Conservation (phyloP, 345 rosid species). For the Physaria fendleri region DNA sequence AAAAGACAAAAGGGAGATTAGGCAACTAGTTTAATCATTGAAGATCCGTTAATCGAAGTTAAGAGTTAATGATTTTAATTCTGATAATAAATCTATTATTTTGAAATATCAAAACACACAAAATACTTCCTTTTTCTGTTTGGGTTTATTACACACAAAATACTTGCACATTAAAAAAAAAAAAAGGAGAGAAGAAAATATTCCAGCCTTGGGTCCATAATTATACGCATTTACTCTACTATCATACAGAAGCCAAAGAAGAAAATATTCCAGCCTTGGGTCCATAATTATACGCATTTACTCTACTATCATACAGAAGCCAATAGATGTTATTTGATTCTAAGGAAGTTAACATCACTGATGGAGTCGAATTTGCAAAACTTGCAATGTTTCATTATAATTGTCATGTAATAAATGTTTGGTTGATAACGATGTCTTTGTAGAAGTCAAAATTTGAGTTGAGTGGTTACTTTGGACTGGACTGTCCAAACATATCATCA, state of each 20-base stretch:
- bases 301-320: too few relatives aligned
- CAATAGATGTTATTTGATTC: background rate
- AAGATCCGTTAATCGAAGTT: constrained; percentile 5
- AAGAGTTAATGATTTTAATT: background rate
- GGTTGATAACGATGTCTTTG: background rate
- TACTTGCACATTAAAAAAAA: background rate
- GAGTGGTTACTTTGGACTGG: background rate
- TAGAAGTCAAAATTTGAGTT: background rate
- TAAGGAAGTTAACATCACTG: background rate
- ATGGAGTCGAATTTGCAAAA: background rate
- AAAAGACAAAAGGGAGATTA: constrained; percentile 7
- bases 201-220: too few relatives aligned
- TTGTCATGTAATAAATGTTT: background rate
- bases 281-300: too few relatives aligned
- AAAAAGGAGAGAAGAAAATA: background rate
- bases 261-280: too few relatives aligned
- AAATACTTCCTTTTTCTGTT: too few relatives aligned
- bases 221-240: too few relatives aligned
- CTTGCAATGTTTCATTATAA: background rate
- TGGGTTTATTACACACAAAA: too few relatives aligned
- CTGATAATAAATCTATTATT: too few relatives aligned
- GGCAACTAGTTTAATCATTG: constrained; percentile 12
- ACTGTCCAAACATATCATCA: too few relatives aligned
- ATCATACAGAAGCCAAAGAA: too few relatives aligned
- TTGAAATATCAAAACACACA: too few relatives aligned